Base-by-base conservation (phyloP, 1,284 basidiomycete species). In the Omphalotus olearius region DNA sequence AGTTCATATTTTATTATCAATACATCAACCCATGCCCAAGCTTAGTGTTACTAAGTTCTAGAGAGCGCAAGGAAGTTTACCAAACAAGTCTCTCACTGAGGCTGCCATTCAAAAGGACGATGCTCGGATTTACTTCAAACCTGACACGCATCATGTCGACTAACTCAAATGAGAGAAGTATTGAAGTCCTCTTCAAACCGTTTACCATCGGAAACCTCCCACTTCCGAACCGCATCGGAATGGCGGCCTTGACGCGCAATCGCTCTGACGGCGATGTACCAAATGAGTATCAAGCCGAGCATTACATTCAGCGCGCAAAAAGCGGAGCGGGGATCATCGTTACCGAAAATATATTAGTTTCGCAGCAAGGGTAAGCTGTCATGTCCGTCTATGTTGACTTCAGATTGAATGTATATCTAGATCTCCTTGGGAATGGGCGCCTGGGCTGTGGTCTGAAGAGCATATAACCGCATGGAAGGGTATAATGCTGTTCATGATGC, bases 381-480 rank as follows among this genome's bases (percentile, higher is more conserved):
- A 40, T 13, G 7, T 40, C 11, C 7, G 16, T 38, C 6, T 13
- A 10, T 16, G n/a, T 33, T 38, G 28, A n/a, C 14, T 13, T 14
- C 23, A 14, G 6, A 25, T 20, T 17, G 20, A 38, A 26, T n/a
- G 13, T 13, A 30, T 23, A 33, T 18, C n/a, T 20, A 57, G 59
- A 37, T 51, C 56, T 10, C 54, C 56, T 48, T 60, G 58, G 58
- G 52, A 52, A 6, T 23, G 56, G 26, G 59, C 57, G 14, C 61
- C 61, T 2, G 61, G 61, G 2, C 50, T 63, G 26, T 63, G 57
- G 56, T 49, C 28, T 30, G 35, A 52, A 14, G 60, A 60, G 17
- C 61, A 63, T 16, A 46, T 62, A 36, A 41, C 36, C 2, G 56
- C 33, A 4, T 62, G 61, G 61, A 61, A 60, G 39, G 58, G 57